Evolutionary conservation across 2,329 filamentous ascomycete species (phyloP).

Genomic region (Kalmusia sp.): DNA sequence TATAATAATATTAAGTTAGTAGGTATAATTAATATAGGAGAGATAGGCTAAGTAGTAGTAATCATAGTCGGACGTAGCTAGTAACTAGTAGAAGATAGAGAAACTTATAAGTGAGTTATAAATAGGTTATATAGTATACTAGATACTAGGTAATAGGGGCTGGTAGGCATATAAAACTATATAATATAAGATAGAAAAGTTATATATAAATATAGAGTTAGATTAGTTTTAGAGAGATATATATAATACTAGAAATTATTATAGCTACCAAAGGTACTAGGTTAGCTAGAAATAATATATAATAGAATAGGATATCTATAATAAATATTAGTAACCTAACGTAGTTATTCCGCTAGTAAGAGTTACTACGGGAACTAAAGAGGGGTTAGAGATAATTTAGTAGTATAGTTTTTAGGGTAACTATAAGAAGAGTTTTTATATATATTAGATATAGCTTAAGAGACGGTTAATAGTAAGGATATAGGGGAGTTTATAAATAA

Average conservation of each 20-base stretch:
- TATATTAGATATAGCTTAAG: too few relatives aligned
- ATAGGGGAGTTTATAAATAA: too few relatives aligned
- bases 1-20: constrained; percentile 3
- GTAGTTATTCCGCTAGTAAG: not conserved
- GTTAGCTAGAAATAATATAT: not conserved
- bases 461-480: too few relatives aligned
- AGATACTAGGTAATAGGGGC: not conserved
- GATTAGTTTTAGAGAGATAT: not conserved
- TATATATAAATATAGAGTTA: not conserved
- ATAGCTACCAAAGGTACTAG: not conserved
- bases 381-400: not conserved
- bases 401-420: not conserved
- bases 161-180: not conserved
- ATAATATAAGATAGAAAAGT: not conserved
- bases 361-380: not conserved
- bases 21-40: constrained; percentile 7
- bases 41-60: constrained; percentile 2
- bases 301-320: not conserved
- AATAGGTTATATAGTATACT: not conserved
- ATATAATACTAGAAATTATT: not conserved
- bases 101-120: not conserved
- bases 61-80: constrained; percentile 1
- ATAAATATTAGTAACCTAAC: not conserved
- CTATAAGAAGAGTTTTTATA: too few relatives aligned
- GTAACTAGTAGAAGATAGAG: too few relatives aligned